phyloP scores from a whole-genome alignment of 2,329 filamentous ascomycete genomes.

The Pseudocercospora musae region DNA sequence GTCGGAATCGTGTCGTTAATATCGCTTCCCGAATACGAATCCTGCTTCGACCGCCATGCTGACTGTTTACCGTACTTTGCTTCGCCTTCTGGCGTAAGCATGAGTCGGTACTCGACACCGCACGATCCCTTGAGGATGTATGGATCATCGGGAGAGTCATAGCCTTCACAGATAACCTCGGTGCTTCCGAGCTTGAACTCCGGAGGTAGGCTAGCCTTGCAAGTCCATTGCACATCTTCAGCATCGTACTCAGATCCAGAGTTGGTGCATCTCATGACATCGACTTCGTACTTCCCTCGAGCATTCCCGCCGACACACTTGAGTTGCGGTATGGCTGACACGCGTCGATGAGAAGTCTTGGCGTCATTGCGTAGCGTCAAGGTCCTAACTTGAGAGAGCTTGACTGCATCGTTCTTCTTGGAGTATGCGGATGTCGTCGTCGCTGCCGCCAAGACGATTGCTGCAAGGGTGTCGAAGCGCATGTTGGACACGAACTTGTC shows the following conservation, averaged over 20 bases:
- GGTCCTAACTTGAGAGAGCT: slow-evolving; percentile 65
- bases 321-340: slow-evolving; percentile 69
- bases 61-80: slow-evolving; percentile 7
- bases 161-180: slow-evolving; percentile 91
- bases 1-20: slow-evolving; percentile 1
- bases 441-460: slow-evolving; percentile 11
- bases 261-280: slow-evolving; percentile 87
- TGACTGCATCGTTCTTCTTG: slow-evolving; percentile 40
- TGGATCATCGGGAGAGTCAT: slow-evolving; percentile 69
- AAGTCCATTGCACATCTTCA: slow-evolving; percentile 90
- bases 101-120: slow-evolving; percentile 81
- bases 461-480: not conserved
- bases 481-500: not conserved
- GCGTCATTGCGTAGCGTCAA: slow-evolving; percentile 71
- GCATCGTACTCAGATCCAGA: slow-evolving; percentile 72
- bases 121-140: slow-evolving; percentile 91
- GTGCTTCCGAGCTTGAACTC: slow-evolving; percentile 76
- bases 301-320: slow-evolving; percentile 66
- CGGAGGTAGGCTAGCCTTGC: slow-evolving; percentile 60
- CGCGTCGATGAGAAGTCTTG: slow-evolving; percentile 71
- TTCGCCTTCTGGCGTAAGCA: slow-evolving; percentile 69
- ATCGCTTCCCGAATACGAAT: not conserved
- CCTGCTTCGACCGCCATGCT: not conserved
- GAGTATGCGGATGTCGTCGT: slow-evolving; percentile 11
- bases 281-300: slow-evolving; percentile 64